Percentiles rank a stretch among this genome's conserved stretches.
Conservation (phyloP, 2,329 filamentous ascomycete genomes). For the Cercospora citrullina region DNA sequence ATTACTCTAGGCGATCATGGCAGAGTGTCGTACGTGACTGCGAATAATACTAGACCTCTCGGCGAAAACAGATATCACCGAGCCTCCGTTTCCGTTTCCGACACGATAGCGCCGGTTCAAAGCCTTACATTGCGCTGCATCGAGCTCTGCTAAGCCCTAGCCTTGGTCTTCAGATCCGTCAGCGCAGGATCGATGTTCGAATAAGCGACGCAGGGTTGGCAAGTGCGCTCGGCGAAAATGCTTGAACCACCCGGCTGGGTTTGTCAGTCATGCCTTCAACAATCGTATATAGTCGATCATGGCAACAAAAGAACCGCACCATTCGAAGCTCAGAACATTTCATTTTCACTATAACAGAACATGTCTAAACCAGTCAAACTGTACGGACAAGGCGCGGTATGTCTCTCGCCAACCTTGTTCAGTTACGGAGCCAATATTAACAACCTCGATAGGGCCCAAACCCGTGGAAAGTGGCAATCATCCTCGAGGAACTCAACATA, state of each 20-base stretch:
- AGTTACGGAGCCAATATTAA: background rate
- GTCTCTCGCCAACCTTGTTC: background rate
- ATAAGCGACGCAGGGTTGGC: background rate
- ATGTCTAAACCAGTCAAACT: constrained; percentile 35
- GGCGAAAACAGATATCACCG: background rate
- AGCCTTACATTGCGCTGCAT: background rate
- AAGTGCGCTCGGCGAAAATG: background rate
- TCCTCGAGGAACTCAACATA: constrained; percentile 48
- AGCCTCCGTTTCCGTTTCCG: background rate
- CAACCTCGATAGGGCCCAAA: constrained; percentile 38
- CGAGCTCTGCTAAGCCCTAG: background rate
- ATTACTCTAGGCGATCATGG: background rate
- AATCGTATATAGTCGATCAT: background rate
- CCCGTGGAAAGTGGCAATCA: constrained; percentile 48
- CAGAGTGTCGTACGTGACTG: background rate
- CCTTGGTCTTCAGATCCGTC: background rate
- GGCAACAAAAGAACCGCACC: background rate
- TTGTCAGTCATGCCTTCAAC: background rate
- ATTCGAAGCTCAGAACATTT: background rate
- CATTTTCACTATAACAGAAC: background rate
- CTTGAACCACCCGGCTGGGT: background rate
- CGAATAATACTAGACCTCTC: background rate
- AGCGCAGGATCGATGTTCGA: background rate
- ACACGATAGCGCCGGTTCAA: background rate
- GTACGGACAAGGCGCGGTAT: constrained; percentile 28